Conservation (phyloP, 192 early-diverging fungal species). For the Backusella tuberculispora region DNA sequence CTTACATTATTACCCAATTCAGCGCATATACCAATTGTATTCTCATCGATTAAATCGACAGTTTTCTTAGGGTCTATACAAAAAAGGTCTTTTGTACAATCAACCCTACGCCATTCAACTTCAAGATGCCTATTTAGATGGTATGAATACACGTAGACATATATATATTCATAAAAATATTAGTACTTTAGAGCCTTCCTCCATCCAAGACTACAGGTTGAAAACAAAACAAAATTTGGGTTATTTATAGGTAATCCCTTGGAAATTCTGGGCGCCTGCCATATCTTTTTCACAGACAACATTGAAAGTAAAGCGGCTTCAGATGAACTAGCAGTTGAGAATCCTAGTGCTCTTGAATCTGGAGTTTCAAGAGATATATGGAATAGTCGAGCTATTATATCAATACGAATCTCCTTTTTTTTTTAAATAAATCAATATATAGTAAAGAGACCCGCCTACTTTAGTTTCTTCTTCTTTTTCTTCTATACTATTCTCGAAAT, state of each 20-base stretch:
- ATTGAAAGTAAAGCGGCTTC: slow-evolving; percentile 79
- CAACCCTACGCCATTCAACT: slow-evolving; percentile 40
- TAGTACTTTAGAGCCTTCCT: slow-evolving; percentile 13
- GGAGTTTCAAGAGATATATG: slow-evolving; percentile 38
- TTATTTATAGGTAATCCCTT: slow-evolving; percentile 66
- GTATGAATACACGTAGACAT: not conserved
- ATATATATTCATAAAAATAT: too few relatives aligned
- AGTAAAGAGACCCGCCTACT: too few relatives aligned
- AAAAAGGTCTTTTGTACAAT: slow-evolving; percentile 42
- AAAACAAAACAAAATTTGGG: slow-evolving; percentile 77
- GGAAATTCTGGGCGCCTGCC: slow-evolving; percentile 60
- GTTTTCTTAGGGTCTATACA: slow-evolving; percentile 68
- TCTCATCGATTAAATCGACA: slow-evolving; percentile 73
- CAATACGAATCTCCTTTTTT: slow-evolving; percentile 27
- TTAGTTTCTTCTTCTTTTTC: too few relatives aligned
- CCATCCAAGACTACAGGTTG: slow-evolving; percentile 66
- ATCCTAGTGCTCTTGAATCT: slow-evolving; percentile 58
- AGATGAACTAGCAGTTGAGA: slow-evolving; percentile 75
- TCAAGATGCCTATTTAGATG: slow-evolving; percentile 33
- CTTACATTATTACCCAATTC: slow-evolving; percentile 71
- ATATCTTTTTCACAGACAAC: slow-evolving; percentile 79
- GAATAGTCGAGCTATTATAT: slow-evolving; percentile 47
- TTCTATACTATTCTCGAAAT: slow-evolving; percentile 35
- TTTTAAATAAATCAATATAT: too few relatives aligned
- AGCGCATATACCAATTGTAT: slow-evolving; percentile 80